Evolutionary conservation across 257 asterid species (phyloP), one percentile per base, ranked within the genome.

Genomic region (Dorcoceras hygrometricum): DNA sequence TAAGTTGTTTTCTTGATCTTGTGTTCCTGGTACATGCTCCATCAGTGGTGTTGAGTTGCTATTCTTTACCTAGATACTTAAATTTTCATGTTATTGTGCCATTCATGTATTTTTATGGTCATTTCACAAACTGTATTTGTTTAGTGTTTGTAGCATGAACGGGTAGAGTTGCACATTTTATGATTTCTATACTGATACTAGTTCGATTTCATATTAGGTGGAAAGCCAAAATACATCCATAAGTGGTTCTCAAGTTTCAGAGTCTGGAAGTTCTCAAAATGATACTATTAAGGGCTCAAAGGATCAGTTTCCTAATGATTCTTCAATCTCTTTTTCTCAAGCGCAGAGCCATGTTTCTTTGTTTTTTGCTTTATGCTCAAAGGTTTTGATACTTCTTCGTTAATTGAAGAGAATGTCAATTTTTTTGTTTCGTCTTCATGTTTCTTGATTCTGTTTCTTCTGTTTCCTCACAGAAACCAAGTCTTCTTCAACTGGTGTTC

Each of bases 241-340:
- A 63, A 87, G 96, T 82, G 95, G 90, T 50, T 89, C 98, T 80
- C 91, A 87, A 68, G 85, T 77, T 72, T 85, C 96, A 59, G 95
- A 87, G 62, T 74, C 79, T 70, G 95, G 85, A 69, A 70, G 75
- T 65, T 76, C 84, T 62, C 87, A 80, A 72, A 81, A 66, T 73
- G 94, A 81, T 51, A 53, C 71, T 59, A 32, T 50, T 23, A 89
- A 70, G 73, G 77, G 70, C 70, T 74, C 73, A 64, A 78, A 76
- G 75, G 76, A 74, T 61, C 87, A 85, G 76, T 63, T 81, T 27
- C 73, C 72, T 73, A 75, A 74, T 69, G 94, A 84, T 76, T 79
- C 91, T 56, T 72, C 82, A 8, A 76, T 79, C 75, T 73, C 79
- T 58, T 76, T 77, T 72, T 75, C 88, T 77, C 86, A 83, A 79